These are phyloP conservation scores for Boletellus emodensis DNA, from an alignment of 768 basidiomycete genomes.

Conservation along the genomic window DNA sequence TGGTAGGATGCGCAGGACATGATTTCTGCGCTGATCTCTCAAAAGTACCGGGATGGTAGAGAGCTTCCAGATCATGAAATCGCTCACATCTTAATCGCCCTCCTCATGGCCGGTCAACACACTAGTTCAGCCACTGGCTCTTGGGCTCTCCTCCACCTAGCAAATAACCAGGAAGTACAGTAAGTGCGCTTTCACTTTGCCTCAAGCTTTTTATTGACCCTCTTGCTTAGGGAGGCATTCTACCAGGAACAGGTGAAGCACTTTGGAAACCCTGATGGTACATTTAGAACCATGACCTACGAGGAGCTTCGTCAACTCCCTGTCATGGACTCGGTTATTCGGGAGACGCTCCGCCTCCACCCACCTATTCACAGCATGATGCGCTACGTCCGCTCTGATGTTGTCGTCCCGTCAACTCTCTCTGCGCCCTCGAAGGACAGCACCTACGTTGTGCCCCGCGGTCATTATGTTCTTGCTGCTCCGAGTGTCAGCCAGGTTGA, in stretches of 20 bases:
- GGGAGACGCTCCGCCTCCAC: constrained; percentile 90
- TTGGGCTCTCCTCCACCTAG: constrained; percentile 88
- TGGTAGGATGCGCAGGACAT: constrained; percentile 79
- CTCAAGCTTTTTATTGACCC: neutral
- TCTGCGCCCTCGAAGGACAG: constrained; percentile 70
- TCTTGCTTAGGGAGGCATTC: constrained; percentile 59
- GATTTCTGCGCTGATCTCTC: constrained; percentile 81
- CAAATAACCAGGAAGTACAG: constrained; percentile 69
- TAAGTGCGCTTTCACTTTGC: constrained; percentile 36
- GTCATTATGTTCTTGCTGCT: constrained; percentile 84
- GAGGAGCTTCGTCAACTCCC: constrained; percentile 84
- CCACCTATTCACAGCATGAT: constrained; percentile 95
- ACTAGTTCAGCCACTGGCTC: constrained; percentile 91
- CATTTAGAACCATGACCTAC: constrained; percentile 73
- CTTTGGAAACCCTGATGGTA: constrained; percentile 78
- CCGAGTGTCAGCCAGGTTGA: constrained; percentile 89
- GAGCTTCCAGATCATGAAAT: constrained; percentile 83
- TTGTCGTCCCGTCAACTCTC: constrained; percentile 76
- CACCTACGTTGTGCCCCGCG: constrained; percentile 84
- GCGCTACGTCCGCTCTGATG: constrained; percentile 86
- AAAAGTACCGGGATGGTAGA: constrained; percentile 79
- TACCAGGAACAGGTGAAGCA: constrained; percentile 86
- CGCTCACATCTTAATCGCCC: constrained; percentile 97
- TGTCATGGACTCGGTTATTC: constrained; percentile 82
- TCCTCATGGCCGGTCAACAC: constrained; percentile 99